Evolutionary conservation across 768 basidiomycete species (phyloP), one percentile per base, ranked within the genome.

Genomic region (Hypholoma fasciculare): DNA sequence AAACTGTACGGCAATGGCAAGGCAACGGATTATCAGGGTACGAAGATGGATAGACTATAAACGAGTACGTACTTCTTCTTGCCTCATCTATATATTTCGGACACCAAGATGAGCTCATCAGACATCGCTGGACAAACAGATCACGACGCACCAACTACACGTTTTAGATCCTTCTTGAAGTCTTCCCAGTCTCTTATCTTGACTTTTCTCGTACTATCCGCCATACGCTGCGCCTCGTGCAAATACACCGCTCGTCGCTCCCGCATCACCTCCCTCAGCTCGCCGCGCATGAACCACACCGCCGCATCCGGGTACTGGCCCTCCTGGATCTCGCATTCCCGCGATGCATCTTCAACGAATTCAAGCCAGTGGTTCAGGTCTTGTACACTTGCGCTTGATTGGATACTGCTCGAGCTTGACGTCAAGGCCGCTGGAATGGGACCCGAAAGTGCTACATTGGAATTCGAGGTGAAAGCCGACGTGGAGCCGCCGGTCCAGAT

Each of bases 201-300:
- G 17, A 51, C 60, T 27, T 51, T 52, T 12, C 57, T 65, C 26
- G 53, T 55, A 26, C 48, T 39, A 34, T 56, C 37, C 16, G 43
- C 36, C 23, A 48, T 37, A 54, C 56, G 56, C 19, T 54, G 59
- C 49, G 59, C 54, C 56, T 66, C 59, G 44, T 19, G 51, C 56
- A 65, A 39, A 63, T 67, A 67, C 9, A 57, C 62, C 14, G 55
- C 61, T 43, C 60, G 58, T 40, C 68, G 55, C 58, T 66, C 59
- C 42, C 52, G 52, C 66, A 69, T 66, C 3, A 69, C 68, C 40
- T 67, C 68, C 50, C 60, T 60, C 36, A 69, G 51, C 49, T 69
- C 68, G n/a, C 68, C 68, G n/a, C 56, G 66, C 61, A 69, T 51
- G 57, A 69, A 67, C 52, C 63, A 66, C 14, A 69, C 66, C 1